These are phyloP conservation scores for Scenedesmus sp. DNA, from an alignment of 163 green algal genomes.

Conservation along the genomic window DNA sequence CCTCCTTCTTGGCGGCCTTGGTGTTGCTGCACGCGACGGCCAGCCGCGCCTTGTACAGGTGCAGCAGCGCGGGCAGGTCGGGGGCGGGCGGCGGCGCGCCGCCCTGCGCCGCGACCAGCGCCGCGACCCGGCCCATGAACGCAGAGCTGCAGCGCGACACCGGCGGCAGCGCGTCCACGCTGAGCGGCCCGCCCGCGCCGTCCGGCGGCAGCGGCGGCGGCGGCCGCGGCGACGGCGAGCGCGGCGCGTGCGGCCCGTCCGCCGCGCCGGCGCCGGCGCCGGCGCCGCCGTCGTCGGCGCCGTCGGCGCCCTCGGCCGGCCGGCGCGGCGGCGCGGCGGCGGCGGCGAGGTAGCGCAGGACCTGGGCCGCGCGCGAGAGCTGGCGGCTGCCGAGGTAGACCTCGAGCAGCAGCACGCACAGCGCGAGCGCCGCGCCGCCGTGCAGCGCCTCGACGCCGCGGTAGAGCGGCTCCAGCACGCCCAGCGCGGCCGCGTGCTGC, in stretches of 20 bases:
- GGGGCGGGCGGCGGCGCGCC: background rate
- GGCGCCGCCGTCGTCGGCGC: too few species aligned
- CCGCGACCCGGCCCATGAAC: conserved; percentile 11
- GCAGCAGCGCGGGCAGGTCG: conserved; percentile 29
- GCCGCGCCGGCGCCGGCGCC: too few species aligned
- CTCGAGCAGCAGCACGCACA: conserved; percentile 45
- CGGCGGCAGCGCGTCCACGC: background rate
- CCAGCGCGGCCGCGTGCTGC: conserved; percentile 24
- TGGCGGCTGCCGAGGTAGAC: conserved; percentile 37
- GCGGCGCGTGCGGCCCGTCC: background rate
- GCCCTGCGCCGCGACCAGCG: background rate
- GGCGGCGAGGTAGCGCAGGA: conserved; percentile 25
- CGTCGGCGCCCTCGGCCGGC: too few species aligned
- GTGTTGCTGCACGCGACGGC: conserved; percentile 25
- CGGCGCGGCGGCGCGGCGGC: too few species aligned
- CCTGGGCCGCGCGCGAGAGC: conserved; percentile 21
- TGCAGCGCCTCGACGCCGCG: conserved; percentile 6
- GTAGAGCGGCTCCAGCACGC: conserved; percentile 37
- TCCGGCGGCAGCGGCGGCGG: background rate
- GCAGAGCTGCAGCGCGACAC: conserved; percentile 11
- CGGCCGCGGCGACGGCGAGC: background rate
- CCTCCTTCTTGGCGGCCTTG: conserved; percentile 38
- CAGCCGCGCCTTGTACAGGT: conserved; percentile 33
- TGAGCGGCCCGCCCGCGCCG: too few species aligned
- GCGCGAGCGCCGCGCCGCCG: conserved; percentile 9